phyloP scores from a whole-genome alignment of 257 asterid species.

The Solanum etuberosum region DNA sequence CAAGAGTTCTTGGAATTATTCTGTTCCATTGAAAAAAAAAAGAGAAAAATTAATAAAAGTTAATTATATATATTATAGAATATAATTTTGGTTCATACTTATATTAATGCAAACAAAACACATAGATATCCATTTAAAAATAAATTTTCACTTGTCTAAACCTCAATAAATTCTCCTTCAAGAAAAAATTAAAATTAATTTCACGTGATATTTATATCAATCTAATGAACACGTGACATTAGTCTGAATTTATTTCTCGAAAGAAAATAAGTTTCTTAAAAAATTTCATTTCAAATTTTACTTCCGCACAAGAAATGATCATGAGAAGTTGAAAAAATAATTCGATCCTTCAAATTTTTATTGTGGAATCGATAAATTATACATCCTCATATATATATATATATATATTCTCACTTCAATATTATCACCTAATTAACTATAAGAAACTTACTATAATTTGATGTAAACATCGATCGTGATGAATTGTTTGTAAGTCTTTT shows the following conservation, averaged over 20 bases:
- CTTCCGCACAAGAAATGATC: background rate
- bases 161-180: background rate
- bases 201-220: background rate
- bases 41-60: background rate
- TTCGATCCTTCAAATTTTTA: background rate
- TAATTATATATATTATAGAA: background rate
- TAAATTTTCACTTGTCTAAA: background rate
- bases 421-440: background rate
- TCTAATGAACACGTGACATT: background rate
- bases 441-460: background rate
- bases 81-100: background rate
- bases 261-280: background rate
- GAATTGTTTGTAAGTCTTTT: background rate
- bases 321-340: background rate
- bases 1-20: constrained; percentile 56
- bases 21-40: constrained; percentile 10
- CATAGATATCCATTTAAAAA: background rate
- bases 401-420: background rate
- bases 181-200: background rate
- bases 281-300: background rate
- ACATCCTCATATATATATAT: background rate
- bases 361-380: background rate
- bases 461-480: background rate
- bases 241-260: background rate
- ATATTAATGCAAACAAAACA: background rate